Conservation (phyloP, 2,329 filamentous ascomycete species). For the Plectosphaerella plurivora region DNA sequence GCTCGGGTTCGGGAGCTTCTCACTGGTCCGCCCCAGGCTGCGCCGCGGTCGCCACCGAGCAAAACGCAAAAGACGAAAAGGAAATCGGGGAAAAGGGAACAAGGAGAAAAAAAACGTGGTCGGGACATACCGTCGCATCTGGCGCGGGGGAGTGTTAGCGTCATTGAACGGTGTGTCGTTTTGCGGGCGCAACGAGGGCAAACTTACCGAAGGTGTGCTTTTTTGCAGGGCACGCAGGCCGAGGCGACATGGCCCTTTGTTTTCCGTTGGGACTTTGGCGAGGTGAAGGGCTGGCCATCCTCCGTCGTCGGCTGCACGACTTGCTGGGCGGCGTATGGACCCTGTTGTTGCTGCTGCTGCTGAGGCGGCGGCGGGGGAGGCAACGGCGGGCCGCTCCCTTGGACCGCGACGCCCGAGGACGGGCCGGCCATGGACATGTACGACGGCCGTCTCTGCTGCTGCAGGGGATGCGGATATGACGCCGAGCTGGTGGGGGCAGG, state of each 20-base stretch:
- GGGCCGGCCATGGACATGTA: slow-evolving; percentile 20
- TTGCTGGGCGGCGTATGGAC: slow-evolving; percentile 17
- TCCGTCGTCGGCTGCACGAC: slow-evolving; percentile 18
- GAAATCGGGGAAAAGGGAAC: slow-evolving; percentile 1
- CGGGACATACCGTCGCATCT: slow-evolving; percentile 61
- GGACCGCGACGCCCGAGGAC: not conserved
- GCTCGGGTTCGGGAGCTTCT: too few relatives aligned
- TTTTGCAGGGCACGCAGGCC: slow-evolving; percentile 81
- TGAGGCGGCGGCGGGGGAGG: slow-evolving; percentile 18
- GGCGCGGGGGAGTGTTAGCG: slow-evolving; percentile 4
- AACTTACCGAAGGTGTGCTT: slow-evolving; percentile 67
- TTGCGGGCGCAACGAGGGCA: not conserved
- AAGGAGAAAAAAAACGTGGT: slow-evolving; percentile 6
- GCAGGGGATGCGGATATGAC: slow-evolving; percentile 10
- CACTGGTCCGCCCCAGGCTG: too few relatives aligned
- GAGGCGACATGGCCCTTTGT: slow-evolving; percentile 80
- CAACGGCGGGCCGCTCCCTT: slow-evolving; percentile 11
- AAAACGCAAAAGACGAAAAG: not conserved
- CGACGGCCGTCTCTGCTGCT: slow-evolving; percentile 9
- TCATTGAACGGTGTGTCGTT: slow-evolving; percentile 3
- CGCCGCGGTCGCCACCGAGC: not conserved
- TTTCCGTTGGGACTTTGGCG: slow-evolving; percentile 60
- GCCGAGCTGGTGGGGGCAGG: slow-evolving; percentile 23
- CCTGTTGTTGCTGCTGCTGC: too few relatives aligned
- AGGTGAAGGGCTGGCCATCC: slow-evolving; percentile 45